Base-by-base conservation (phyloP, 805 yeast genomes). In the Kazachstania kunashirensis region DNA sequence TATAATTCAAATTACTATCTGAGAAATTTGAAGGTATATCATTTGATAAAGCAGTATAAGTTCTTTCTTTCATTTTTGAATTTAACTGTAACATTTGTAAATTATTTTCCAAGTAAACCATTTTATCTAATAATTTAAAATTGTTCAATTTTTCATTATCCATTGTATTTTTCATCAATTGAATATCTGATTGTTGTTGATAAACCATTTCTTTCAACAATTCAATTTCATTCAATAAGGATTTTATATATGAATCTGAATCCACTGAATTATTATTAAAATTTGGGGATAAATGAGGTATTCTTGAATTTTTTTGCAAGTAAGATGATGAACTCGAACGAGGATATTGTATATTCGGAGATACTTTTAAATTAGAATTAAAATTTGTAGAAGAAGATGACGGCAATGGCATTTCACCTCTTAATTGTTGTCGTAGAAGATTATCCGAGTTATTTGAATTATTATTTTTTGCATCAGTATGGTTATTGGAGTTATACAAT, bases 111-210 rank as follows among this genome's bases (percentile, higher is more conserved):
- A 54, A 28, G 14, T 36, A 34, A 21, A 24, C 15, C 12, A 52
- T 19, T 20, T 43, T 40, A 5, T 38, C 39, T 28, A 42, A 46
- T 24, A 52, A 29, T n/a, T 44, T 38, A 12, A 35, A 30, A 25
- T 41, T 47, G 7, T 41, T 30, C n/a, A 29, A 29, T 9, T 38
- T 42, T 24, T 47, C 49, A 6, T 37, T 29, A 10, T 43, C 41
- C n/a, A 52, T 30, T 12, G 42, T 51, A 10, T 37, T 38, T n/a
- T 37, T 41, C 37, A 53, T 27, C 12, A 31, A 34, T 6, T 47
- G 42, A 10, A 54, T 40, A 28, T 47, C 46, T 3, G 42, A 31
- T 30, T 48, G 52, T 29, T 53, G 57, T 19, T 46, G 47, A 24
- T 45, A 36, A 4, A 53, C 35, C 9, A 40, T 36, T 8, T 41